A percentile compares a stretch with the other conserved stretches of the same genome.
phyloP scores from a whole-genome alignment of 148 eudicot species.

The Talinum fruticosum region DNA sequence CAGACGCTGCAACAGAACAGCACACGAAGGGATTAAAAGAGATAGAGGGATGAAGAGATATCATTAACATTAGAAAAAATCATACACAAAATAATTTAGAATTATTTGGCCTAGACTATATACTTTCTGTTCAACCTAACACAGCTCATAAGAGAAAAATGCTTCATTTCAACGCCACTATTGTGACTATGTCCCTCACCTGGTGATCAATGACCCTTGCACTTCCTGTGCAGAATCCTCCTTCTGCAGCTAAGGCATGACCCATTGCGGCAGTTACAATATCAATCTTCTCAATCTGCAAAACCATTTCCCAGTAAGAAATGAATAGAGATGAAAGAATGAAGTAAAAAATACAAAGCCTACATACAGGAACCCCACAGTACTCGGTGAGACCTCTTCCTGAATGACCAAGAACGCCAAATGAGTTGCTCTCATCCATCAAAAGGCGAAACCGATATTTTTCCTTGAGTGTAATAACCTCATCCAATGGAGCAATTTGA shows the following conservation, averaged over 20 bases:
- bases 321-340: background rate
- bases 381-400: constrained; percentile 95
- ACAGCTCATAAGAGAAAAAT: background rate
- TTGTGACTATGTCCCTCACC: constrained; percentile 33
- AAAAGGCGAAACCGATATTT: constrained; percentile 77
- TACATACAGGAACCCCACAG: constrained; percentile 71
- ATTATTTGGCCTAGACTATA: background rate
- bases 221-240: constrained; percentile 96
- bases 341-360: constrained; percentile 3
- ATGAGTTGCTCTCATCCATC: constrained; percentile 91
- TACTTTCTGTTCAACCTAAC: background rate
- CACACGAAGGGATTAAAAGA: background rate
- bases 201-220: constrained; percentile 90
- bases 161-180: background rate
- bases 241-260: constrained; percentile 91
- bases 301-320: constrained; percentile 19
- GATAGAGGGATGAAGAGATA: background rate
- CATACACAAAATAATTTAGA: background rate
- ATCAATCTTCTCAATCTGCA: constrained; percentile 84
- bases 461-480: constrained; percentile 83
- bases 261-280: constrained; percentile 99
- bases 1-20: constrained; percentile 60
- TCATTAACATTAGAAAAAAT: background rate
- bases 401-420: constrained; percentile 83
- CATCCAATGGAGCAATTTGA: constrained; percentile 87